Evolutionary conservation across 164 flowering plant genomes (phyloP).

Genomic region (Magnolia sinica): DNA sequence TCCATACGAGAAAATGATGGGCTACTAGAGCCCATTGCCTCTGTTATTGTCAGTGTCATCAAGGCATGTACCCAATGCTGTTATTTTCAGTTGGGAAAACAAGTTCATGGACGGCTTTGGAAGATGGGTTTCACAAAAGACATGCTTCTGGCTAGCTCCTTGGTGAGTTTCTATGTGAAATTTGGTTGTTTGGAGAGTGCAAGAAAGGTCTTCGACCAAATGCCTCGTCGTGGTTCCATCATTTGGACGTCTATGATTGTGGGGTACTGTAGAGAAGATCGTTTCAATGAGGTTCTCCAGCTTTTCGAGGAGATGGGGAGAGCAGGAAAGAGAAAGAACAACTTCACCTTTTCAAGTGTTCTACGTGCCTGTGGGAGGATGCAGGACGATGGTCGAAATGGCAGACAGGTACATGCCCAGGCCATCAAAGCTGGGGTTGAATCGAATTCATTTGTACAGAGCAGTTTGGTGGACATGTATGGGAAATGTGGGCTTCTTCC

Average conservation of each 20-base stretch:
- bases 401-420: conserved; percentile 54
- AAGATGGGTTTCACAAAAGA: conserved; percentile 33
- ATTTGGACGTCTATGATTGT: conserved; percentile 53
- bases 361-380: conserved; percentile 55
- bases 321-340: conserved; percentile 41
- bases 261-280: conserved; percentile 30
- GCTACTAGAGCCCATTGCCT: neutral
- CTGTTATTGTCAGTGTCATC: conserved; percentile 39
- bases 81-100: conserved; percentile 43
- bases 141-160: conserved; percentile 30
- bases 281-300: conserved; percentile 29
- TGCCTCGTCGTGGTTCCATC: conserved; percentile 30
- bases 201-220: conserved; percentile 37
- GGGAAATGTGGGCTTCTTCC: conserved; percentile 40
- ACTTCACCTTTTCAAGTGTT: conserved; percentile 44
- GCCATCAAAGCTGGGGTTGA: conserved; percentile 52
- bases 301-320: conserved; percentile 51
- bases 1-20: conserved; percentile 21
- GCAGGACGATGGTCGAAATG: conserved; percentile 29
- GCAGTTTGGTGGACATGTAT: conserved; percentile 63
- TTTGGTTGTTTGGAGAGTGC: conserved; percentile 29
- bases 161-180: conserved; percentile 52
- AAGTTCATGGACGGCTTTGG: conserved; percentile 49
- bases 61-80: conserved; percentile 37
- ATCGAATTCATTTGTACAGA: conserved; percentile 37